A percentile compares a stretch with the other conserved stretches of the same genome.
Conservation (phyloP, 2,329 filamentous ascomycete species). For the Coniella lustricola region DNA sequence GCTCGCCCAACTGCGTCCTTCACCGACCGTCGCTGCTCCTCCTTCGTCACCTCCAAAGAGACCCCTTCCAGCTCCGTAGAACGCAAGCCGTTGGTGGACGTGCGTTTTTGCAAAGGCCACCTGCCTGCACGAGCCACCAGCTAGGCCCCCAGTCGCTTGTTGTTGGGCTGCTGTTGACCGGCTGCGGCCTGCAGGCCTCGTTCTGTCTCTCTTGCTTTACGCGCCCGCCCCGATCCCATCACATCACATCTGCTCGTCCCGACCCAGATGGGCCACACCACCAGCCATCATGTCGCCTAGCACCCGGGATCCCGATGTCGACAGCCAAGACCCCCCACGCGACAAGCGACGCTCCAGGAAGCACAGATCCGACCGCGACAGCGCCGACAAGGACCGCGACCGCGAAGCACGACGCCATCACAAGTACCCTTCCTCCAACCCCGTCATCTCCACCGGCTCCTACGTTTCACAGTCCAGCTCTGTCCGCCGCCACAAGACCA, state of each 20-base stretch:
- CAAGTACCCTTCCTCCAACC: conserved; percentile 34
- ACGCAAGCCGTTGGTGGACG: no score
- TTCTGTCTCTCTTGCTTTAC: not conserved
- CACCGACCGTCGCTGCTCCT: no score
- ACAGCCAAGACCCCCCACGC: conserved; percentile 15
- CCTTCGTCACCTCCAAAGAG: no score
- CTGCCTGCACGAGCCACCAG: no score
- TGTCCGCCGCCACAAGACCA: conserved; percentile 22
- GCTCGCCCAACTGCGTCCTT: no score
- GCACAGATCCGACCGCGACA: conserved; percentile 22
- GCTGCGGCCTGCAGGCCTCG: not conserved
- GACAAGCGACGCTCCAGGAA: conserved; percentile 18
- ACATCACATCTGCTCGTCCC: not conserved
- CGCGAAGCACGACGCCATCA: conserved; percentile 33
- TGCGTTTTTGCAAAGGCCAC: no score
- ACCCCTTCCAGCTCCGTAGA: no score
- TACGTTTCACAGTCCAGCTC: conserved; percentile 29
- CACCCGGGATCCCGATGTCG: conserved; percentile 18
- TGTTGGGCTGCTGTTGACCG: not conserved
- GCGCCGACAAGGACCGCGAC: conserved; percentile 26
- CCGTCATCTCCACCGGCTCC: conserved; percentile 32
- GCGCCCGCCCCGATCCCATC: not conserved
- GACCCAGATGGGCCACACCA: conserved; percentile 11
- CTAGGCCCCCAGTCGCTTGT: not conserved
- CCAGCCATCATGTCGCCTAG: conserved; percentile 14